These are phyloP conservation scores for Zygosaccharomyces pseudorouxii DNA, from an alignment of 805 yeast species.

Conservation along the genomic window DNA sequence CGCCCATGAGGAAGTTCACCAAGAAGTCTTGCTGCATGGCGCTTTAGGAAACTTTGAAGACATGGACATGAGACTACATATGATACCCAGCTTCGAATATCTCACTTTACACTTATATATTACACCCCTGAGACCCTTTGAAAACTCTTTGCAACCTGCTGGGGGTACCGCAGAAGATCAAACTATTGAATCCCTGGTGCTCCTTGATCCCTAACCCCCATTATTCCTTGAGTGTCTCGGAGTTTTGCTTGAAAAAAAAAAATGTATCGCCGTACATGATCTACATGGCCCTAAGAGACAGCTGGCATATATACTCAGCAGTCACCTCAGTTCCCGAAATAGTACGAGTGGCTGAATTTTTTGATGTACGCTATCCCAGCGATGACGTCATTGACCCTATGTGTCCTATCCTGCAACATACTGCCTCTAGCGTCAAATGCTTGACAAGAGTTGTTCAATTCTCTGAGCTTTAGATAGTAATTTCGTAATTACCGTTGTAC, in stretches of 20 bases:
- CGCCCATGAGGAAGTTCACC: slow-evolving; percentile 84
- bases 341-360: too few species aligned
- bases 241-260: neutral
- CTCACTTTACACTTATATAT: neutral
- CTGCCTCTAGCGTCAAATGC: too few species aligned
- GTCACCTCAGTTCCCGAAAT: neutral
- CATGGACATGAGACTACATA: neutral
- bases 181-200: neutral
- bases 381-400: too few species aligned
- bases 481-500: too few species aligned
- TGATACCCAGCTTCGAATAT: neutral
- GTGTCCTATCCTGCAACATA: too few species aligned
- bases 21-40: slow-evolving; percentile 15
- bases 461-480: too few species aligned
- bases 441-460: too few species aligned
- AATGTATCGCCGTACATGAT: neutral
- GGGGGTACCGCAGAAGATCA: neutral
- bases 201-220: neutral
- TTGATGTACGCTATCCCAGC: neutral
- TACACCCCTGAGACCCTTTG: neutral
- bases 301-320: neutral
- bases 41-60: neutral
- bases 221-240: neutral
- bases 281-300: neutral
- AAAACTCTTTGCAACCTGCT: too few species aligned